phyloP scores from a whole-genome alignment of 2,329 filamentous ascomycete species.

The Chrysoporthe austroafricana region DNA sequence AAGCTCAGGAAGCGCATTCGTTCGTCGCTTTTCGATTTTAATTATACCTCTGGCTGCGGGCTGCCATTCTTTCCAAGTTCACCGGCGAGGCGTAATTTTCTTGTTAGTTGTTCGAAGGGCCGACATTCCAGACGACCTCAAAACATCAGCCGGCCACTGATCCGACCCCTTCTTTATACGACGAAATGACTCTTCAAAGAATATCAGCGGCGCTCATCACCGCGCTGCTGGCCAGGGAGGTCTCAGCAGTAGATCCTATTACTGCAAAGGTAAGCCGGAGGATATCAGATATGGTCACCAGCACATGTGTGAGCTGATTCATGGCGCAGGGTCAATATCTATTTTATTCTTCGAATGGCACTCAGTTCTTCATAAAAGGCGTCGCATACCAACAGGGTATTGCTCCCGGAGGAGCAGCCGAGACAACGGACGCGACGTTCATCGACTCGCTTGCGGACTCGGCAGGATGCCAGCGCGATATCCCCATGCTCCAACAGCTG shows the following conservation, averaged over 20 bases:
- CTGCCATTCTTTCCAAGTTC: constrained; percentile 3
- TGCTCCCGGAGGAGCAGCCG: constrained; percentile 48
- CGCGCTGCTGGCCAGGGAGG: neutral
- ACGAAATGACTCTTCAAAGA: neutral
- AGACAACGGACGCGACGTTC: constrained; percentile 61
- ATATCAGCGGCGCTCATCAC: neutral
- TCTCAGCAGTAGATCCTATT: constrained; percentile 12
- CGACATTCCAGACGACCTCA: neutral
- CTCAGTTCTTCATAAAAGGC: constrained; percentile 80
- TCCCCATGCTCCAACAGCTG: constrained; percentile 77
- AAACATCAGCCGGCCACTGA: neutral
- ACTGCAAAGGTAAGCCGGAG: constrained; percentile 4
- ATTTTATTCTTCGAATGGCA: constrained; percentile 74
- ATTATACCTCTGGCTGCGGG: constrained; percentile 6
- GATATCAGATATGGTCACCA: neutral
- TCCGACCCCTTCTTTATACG: neutral
- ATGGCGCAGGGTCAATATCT: constrained; percentile 48
- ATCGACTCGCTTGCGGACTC: constrained; percentile 80
- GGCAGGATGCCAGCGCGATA: constrained; percentile 76
- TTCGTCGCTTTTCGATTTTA: constrained; percentile 1
- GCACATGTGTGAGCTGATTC: neutral
- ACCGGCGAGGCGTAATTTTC: neutral
- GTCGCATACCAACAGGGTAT: constrained; percentile 91
- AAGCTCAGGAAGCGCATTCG: neutral
- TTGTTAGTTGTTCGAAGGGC: neutral